Evolutionary conservation across 176 grass and related monocot genomes (phyloP).

Genomic region (Luzula sylvatica): DNA sequence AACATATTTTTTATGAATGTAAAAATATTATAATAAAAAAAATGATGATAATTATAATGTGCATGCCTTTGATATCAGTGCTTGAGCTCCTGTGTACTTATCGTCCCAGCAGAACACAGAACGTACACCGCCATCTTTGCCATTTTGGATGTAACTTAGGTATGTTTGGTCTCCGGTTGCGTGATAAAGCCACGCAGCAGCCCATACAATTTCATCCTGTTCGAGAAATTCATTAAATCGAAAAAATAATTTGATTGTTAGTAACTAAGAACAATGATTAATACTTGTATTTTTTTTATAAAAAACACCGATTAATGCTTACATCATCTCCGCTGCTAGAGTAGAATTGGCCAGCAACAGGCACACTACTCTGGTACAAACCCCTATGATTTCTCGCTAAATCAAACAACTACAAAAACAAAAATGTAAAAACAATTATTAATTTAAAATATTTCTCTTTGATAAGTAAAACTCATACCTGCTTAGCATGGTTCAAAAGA

Average conservation of each 20-base stretch:
- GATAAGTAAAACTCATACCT: constrained; percentile 19
- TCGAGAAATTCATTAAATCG: neutral
- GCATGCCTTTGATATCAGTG: constrained; percentile 57
- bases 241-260: neutral
- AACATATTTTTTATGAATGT: too few relatives aligned
- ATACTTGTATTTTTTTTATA: too few relatives aligned
- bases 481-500: constrained; percentile 45
- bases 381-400: constrained; percentile 53
- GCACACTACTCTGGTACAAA: constrained; percentile 57
- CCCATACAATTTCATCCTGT: constrained; percentile 81
- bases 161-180: constrained; percentile 41
- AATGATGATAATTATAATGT: neutral
- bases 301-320: neutral
- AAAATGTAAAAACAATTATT: neutral
- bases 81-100: constrained; percentile 61
- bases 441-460: neutral
- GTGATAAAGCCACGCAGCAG: constrained; percentile 50
- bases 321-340: constrained; percentile 62
- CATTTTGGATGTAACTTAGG: constrained; percentile 22
- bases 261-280: neutral
- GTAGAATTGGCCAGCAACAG: constrained; percentile 30
- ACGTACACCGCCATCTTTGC: constrained; percentile 26
- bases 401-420: constrained; percentile 40
- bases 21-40: neutral
- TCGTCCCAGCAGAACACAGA: constrained; percentile 45